These are phyloP conservation scores for Mycena amicta DNA, from an alignment of 768 basidiomycete genomes.

Conservation along the genomic window DNA sequence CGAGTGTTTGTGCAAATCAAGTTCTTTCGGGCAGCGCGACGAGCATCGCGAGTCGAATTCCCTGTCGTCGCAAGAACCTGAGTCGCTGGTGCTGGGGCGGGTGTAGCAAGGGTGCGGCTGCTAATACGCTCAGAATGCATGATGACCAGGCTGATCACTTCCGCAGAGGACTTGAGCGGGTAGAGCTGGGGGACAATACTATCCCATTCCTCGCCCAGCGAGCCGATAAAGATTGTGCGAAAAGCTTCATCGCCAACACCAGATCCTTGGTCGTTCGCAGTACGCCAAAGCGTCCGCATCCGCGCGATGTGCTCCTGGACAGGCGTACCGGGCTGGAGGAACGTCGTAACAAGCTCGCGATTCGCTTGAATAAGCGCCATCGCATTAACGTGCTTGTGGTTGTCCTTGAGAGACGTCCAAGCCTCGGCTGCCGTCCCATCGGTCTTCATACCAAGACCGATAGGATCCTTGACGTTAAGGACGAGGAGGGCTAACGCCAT, in stretches of 20 bases:
- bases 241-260: slow-evolving; percentile 20
- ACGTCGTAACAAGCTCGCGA: slow-evolving; percentile 8
- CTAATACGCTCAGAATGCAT: slow-evolving; percentile 7
- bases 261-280: slow-evolving; percentile 19
- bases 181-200: slow-evolving; percentile 20
- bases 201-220: slow-evolving; percentile 27
- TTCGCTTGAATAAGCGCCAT: slow-evolving; percentile 17
- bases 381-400: slow-evolving; percentile 14
- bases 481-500: slow-evolving; percentile 21
- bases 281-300: slow-evolving; percentile 19
- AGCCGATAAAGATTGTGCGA: slow-evolving; percentile 21
- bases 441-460: slow-evolving; percentile 20
- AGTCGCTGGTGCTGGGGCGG: not conserved
- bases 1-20: slow-evolving; percentile 3
- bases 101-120: not conserved
- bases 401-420: slow-evolving; percentile 21
- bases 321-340: slow-evolving; percentile 16
- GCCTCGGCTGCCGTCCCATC: slow-evolving; percentile 19
- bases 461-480: slow-evolving; percentile 27
- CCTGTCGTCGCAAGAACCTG: not conserved
- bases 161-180: slow-evolving; percentile 1
- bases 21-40: slow-evolving; percentile 5
- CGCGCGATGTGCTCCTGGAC: slow-evolving; percentile 18
- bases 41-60: not conserved
- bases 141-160: slow-evolving; percentile 8